These are phyloP conservation scores for Bipolaris oryzae DNA, from an alignment of 2,329 filamentous ascomycete genomes.

Conservation along the genomic window DNA sequence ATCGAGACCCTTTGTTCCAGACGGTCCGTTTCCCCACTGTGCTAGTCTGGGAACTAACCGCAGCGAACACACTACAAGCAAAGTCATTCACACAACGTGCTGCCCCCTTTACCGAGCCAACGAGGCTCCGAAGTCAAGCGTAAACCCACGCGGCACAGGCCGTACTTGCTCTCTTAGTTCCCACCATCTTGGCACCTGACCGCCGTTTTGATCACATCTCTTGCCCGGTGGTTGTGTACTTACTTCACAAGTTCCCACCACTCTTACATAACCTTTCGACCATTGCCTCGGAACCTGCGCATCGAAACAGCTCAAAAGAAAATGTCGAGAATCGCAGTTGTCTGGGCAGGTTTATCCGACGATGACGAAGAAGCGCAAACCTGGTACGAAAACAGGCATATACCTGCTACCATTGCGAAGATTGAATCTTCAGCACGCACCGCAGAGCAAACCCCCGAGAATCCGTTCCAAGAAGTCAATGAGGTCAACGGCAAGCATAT, in stretches of 20 bases:
- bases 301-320: neutral
- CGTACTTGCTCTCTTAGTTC: neutral
- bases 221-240: neutral
- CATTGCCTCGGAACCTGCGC: neutral
- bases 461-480: slow-evolving; percentile 20
- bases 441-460: slow-evolving; percentile 16
- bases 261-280: neutral
- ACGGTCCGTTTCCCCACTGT: slow-evolving; percentile 5
- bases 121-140: neutral
- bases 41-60: slow-evolving; percentile 1
- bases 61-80: neutral
- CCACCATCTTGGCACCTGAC: slow-evolving; percentile 3
- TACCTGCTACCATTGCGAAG: slow-evolving; percentile 14
- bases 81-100: neutral
- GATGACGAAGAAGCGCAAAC: slow-evolving; percentile 9
- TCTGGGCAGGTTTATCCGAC: slow-evolving; percentile 19
- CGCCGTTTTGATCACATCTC: slow-evolving; percentile 4
- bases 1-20: slow-evolving; percentile 1
- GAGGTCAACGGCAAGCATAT: slow-evolving; percentile 15
- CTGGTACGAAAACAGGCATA: slow-evolving; percentile 18
- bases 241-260: neutral
- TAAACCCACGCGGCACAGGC: slow-evolving; percentile 12
- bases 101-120: slow-evolving; percentile 5
- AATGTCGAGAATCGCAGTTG: slow-evolving; percentile 21
- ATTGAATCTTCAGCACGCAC: slow-evolving; percentile 14